These are phyloP conservation scores for Raddia distichophylla DNA, from an alignment of 176 grass and related monocot species.

Conservation along the genomic window DNA sequence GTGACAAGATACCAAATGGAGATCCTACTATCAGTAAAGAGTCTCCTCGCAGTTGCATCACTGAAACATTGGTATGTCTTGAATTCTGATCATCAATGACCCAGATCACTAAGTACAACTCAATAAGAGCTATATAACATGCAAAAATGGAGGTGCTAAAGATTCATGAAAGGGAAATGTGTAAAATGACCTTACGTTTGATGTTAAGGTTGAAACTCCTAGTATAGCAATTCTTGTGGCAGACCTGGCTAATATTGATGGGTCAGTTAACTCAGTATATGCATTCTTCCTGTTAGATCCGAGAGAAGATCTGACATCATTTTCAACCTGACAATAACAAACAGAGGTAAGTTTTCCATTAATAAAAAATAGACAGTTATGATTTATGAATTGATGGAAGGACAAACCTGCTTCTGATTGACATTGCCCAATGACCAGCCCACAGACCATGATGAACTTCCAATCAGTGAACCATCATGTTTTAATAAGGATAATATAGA, in stretches of 20 bases:
- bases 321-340: slow-evolving; percentile 56
- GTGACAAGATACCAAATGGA: slow-evolving; percentile 85
- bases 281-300: slow-evolving; percentile 48
- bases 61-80: slow-evolving; percentile 61
- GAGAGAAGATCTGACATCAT: slow-evolving; percentile 49
- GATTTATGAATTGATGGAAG: slow-evolving; percentile 26
- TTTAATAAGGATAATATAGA: slow-evolving; percentile 70
- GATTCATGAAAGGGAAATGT: slow-evolving; percentile 39
- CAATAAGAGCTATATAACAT: slow-evolving; percentile 21
- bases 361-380: slow-evolving; percentile 23
- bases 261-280: slow-evolving; percentile 48
- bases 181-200: slow-evolving; percentile 48
- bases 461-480: slow-evolving; percentile 47
- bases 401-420: slow-evolving; percentile 66
- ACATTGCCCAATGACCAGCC: slow-evolving; percentile 68
- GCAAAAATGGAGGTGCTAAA: slow-evolving; percentile 36
- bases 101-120: slow-evolving; percentile 28
- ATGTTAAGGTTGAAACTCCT: slow-evolving; percentile 57
- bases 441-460: slow-evolving; percentile 74
- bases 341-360: slow-evolving; percentile 14
- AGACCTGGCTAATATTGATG: slow-evolving; percentile 57
- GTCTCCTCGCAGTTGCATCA: slow-evolving; percentile 65
- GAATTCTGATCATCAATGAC: slow-evolving; percentile 52
- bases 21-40: slow-evolving; percentile 74
- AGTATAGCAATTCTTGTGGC: slow-evolving; percentile 87